A percentile compares a stretch with the other conserved stretches of the same genome.
Conservation (phyloP, 345 rosid species). For the Turnera subulata region DNA sequence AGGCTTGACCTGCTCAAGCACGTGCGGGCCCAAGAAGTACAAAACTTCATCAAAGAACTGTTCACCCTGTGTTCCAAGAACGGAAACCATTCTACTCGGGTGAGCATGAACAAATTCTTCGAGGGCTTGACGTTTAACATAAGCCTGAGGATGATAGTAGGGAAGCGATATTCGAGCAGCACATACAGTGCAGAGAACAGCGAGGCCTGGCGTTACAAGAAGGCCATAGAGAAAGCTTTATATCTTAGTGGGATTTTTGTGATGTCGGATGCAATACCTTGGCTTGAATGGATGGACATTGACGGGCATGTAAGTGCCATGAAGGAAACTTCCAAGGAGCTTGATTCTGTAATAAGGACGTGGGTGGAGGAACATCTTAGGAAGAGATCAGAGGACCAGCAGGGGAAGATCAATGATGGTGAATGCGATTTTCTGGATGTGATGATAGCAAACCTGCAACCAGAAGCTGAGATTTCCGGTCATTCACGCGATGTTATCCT, state of each 20-base stretch:
- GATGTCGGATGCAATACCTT: slow-evolving; percentile 48
- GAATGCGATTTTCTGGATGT: slow-evolving; percentile 54
- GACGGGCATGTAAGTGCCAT: slow-evolving; percentile 36
- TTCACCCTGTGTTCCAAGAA: slow-evolving; percentile 6
- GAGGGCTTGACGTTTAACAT: slow-evolving; percentile 53
- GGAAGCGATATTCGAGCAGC: slow-evolving; percentile 35
- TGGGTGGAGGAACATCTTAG: slow-evolving; percentile 59
- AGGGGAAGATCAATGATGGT: slow-evolving; percentile 2
- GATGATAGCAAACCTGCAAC: slow-evolving; percentile 33
- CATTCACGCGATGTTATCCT: slow-evolving; percentile 41
- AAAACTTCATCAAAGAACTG: slow-evolving; percentile 41
- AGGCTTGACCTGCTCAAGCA: slow-evolving; percentile 41
- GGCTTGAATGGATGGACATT: slow-evolving; percentile 57
- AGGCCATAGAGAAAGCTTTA: slow-evolving; percentile 37
- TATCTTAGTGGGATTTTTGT: slow-evolving; percentile 35
- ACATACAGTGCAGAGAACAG: slow-evolving; percentile 20
- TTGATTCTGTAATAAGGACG: slow-evolving; percentile 35
- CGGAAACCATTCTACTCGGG: neutral
- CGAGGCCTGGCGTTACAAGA: slow-evolving; percentile 44
- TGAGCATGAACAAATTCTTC: slow-evolving; percentile 33
- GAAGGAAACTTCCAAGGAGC: slow-evolving; percentile 43
- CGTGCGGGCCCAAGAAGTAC: slow-evolving; percentile 39
- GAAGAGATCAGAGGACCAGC: slow-evolving; percentile 9
- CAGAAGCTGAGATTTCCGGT: slow-evolving; percentile 36
- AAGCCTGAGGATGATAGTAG: slow-evolving; percentile 42